Conservation (phyloP, 176 grass and related monocot species). For the Oryza longistaminata region DNA sequence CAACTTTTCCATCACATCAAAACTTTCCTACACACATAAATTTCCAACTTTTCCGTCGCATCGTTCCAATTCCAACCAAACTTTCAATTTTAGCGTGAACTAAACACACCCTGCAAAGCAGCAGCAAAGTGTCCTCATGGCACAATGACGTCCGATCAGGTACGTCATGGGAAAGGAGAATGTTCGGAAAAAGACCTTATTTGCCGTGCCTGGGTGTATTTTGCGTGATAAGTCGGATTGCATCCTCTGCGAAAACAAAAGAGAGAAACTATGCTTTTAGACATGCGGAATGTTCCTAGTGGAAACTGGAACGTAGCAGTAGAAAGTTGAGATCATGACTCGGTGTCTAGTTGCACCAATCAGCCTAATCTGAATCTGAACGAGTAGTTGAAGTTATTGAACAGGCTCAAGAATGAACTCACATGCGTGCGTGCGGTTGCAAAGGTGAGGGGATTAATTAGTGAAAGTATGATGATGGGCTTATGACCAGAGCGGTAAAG, state of each 20-base stretch:
- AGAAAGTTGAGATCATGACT: not conserved
- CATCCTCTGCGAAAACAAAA: not conserved
- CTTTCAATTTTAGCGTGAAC: too few species aligned
- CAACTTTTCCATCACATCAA: too few species aligned
- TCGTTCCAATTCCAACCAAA: too few species aligned
- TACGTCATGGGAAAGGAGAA: constrained; percentile 19
- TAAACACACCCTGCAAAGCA: too few species aligned
- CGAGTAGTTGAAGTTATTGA: not conserved
- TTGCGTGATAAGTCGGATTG: not conserved
- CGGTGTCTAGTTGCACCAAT: not conserved
- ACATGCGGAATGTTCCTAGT: not conserved
- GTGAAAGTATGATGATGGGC: not conserved
- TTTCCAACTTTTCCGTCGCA: too few species aligned
- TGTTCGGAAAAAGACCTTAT: constrained; percentile 6
- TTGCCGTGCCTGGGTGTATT: not conserved
- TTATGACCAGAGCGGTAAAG: not conserved
- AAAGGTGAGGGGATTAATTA: not conserved
- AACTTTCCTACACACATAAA: too few species aligned
- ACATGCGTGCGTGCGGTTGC: not conserved
- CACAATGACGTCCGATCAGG: not conserved
- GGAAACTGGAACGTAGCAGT: not conserved
- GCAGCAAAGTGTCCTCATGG: not conserved
- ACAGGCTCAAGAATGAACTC: not conserved
- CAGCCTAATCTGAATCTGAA: not conserved
- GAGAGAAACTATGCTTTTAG: not conserved